Evolutionary conservation across 345 rosid genomes (phyloP), one percentile per base, ranked within the genome.

Genomic region (Alliaria petiolata): DNA sequence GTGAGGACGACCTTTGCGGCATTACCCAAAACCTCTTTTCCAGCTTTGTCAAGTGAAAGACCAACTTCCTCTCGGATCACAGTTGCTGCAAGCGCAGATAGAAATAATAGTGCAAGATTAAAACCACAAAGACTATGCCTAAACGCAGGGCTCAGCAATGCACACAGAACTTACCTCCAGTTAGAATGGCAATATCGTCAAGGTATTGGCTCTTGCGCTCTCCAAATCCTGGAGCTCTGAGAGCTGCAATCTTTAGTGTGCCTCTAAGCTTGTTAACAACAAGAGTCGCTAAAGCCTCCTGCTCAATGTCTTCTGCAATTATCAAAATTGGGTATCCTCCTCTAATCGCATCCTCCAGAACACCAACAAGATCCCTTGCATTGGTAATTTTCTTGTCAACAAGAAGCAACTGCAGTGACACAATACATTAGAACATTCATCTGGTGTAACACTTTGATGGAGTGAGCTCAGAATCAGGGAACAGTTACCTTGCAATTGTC

Each of bases 221-320:
- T 64, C 97, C 98, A 75, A 93, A 93, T 35, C 98, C 98, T 69
- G 97, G 97, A 79, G 97, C 98, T 76, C 85, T 93, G 30, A 93
- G 89, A 74, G 97, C 98, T 43, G 98, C 98, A 76, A 93, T 88
- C 81, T 91, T 93, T 69, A 93, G 51, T 62, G 97, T 70, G 16
- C 99, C 99, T 79, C 97, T 87, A 63, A 93, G 91, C 74, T 88
- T 93, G 84, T 89, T 93, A 59, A 91, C 96, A 61, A 91, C 99
- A 80, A 93, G 92, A 74, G 98, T 93, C 5, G 98, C 99, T 62
- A 91, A 72, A 13, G 99, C 98, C 78, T 95, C 99, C 65, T 95
- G 99, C 69, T 95, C 99, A 66, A 95, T 95, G 74, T 95, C 99
- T 80, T 95, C 99, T 1, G 98, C 98, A 42, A 95, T 70, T 1